Evolutionary conservation across 2,329 filamentous ascomycete species (phyloP), one percentile per base, ranked within the genome.

Genomic region (Sporothrix mexicana): DNA sequence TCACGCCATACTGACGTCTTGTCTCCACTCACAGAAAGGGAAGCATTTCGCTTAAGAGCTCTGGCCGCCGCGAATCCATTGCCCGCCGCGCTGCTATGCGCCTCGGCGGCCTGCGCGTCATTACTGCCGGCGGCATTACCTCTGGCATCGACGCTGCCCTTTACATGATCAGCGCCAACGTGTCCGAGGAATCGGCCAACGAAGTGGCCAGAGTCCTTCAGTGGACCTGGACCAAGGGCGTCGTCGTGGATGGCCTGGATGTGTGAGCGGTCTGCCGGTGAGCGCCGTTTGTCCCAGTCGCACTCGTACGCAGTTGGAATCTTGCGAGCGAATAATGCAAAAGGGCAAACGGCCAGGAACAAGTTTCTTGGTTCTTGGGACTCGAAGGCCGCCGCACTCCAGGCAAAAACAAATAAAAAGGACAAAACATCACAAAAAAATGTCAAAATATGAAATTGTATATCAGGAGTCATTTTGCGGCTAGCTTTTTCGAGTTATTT

Each of bases 141-240:
- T 90, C 92, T 82, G 93, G 94, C 80, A 85, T 97, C 72, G 94
- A 97, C 85, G 94, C 94, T 72, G 87, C 91, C 77, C 84, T 97
- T 84, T 96, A 97, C 84, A 86, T 97, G 80, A 91, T 97, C 81
- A 92, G 91, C 82, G 93, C 93, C 77, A 84, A 97, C 81, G 93
- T 95, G 68, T 92, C 90, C 74, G 90, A 93, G 79, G 92, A 93
- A 71, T 87, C 90, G 74, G 93, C 93, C 75, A 87, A 90, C 73
- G 92, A 95, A 83, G 90, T 93, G 76, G 91, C 92, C 79, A 88
- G 91, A 76, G 78, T 88, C 76, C 90, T 96, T 86, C 92, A 95
- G 84, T 93, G 95, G 86, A 89, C 87, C 79, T 97, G 94, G 94
- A 88, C 88, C 81, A 95, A 95, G 90, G 93, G 93, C 77, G 86